Base-by-base conservation (phyloP, 257 asterid genomes). In the Echium plantagineum region DNA sequence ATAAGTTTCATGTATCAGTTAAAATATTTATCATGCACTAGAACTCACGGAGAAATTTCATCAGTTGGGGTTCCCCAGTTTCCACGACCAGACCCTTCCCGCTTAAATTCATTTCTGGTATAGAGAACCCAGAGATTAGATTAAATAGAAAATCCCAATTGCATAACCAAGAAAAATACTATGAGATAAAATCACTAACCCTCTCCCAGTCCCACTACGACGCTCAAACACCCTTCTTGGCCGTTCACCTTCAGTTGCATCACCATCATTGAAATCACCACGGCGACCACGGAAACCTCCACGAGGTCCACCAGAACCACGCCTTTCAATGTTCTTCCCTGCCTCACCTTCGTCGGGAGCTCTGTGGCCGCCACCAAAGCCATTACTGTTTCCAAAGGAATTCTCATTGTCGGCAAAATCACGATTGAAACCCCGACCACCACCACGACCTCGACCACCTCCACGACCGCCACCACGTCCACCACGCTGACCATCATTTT, bases 71-170 rank as follows among this genome's bases (percentile, higher is more conserved):
- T 71, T 58, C 89, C 95, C 93, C 95, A 86, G 57, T 86, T 86
- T 30, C 83, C 85, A 59, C 85, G 85, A 31, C 95, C 93, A 69
- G 85, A 38, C 13, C 95, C 93, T 46, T 86, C 93, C 13, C 95
- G 87, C 57, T 83, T 86, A 49, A 74, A 2, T 57, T 74, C 89
- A 67, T 38, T 71, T 52, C 95, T 83, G 60, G 13, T 3, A 9
- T 30, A 35, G 9, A 35, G 10, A 20, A 15, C 35, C 20, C 4
- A 7, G 56, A 16, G 7, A 52, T 16, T n/a, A 20, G n/a, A 26
- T 53, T 6, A 53, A 53, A 1, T 6, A 18, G 57, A 6, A 1
- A 3, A 19, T 0, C 17, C 6, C 15, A 17, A 19, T 8, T 19
- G 20, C 17, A 10, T n/a, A 53, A 21, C 19, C 38, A 56, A 22